Conservation (phyloP, 2,329 filamentous ascomycete species). For the Neonectria coccinea region DNA sequence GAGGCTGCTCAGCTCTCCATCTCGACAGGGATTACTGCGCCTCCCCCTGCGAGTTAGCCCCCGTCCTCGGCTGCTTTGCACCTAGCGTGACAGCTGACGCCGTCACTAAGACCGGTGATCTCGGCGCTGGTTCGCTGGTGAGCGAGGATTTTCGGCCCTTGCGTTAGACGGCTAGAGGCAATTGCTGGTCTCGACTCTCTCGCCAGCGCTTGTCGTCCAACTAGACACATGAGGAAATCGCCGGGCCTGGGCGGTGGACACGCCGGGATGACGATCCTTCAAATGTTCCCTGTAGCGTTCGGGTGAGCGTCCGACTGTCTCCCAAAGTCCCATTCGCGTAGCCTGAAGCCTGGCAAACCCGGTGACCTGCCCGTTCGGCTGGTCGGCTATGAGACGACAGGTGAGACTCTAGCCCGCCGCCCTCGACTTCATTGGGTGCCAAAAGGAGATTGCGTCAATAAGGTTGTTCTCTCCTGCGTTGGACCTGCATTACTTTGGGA, state of each 20-base stretch:
- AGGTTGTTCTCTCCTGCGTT: conserved; percentile 2
- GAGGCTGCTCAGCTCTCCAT: neutral
- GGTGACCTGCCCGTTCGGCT: neutral
- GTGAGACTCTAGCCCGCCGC: conserved; percentile 3
- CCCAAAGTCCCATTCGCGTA: conserved; percentile 7
- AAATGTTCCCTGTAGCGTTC: neutral
- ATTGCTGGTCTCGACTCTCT: neutral
- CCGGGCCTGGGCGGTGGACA: conserved; percentile 1
- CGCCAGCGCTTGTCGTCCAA: neutral
- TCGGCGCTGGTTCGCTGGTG: neutral
- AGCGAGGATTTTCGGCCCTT: neutral
- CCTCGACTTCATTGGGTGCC: conserved; percentile 3
- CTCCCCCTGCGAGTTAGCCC: neutral
- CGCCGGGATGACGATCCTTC: conserved; percentile 7
- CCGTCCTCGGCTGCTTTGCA: neutral
- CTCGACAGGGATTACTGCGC: conserved; percentile 4
- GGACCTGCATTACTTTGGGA: conserved; percentile 16
- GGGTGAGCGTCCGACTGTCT: neutral
- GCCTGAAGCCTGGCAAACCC: neutral
- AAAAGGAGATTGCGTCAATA: conserved; percentile 7
- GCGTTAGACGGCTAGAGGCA: neutral
- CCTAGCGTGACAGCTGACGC: neutral
- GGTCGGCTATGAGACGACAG: conserved; percentile 3
- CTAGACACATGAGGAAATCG: conserved; percentile 8
- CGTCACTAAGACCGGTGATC: neutral